Conservation (phyloP, 139 green algal genomes). For the Chlamydomonas sphaeroides region DNA sequence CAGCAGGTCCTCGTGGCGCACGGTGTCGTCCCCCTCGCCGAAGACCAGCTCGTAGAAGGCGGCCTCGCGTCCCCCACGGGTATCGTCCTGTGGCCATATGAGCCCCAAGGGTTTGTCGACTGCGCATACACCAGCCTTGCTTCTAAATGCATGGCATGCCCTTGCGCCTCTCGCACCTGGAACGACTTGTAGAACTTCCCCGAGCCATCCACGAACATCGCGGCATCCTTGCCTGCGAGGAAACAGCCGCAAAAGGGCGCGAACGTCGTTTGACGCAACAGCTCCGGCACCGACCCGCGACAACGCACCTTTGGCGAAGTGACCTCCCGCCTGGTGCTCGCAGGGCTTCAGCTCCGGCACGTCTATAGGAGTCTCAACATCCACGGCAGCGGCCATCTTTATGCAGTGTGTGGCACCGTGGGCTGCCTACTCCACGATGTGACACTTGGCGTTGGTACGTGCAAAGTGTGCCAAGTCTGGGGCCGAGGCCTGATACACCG, state of each 20-base stretch:
- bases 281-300: too few species aligned
- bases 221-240: conserved; percentile 23
- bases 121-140: too few species aligned
- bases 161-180: too few species aligned
- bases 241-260: background rate
- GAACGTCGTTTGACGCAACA: too few species aligned
- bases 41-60: conserved; percentile 30
- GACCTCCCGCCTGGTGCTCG: conserved; percentile 30
- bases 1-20: conserved; percentile 54
- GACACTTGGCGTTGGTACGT: too few species aligned
- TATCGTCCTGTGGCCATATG: conserved; percentile 7
- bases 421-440: too few species aligned
- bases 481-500: too few species aligned
- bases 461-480: too few species aligned
- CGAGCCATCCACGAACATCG: conserved; percentile 22
- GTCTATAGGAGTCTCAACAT: background rate
- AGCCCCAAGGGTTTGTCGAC: too few species aligned
- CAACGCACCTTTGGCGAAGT: conserved; percentile 28
- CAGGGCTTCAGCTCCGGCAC: conserved; percentile 6
- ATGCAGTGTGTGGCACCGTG: too few species aligned
- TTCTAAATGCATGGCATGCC: too few species aligned
- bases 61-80: conserved; percentile 22
- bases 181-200: conserved; percentile 39
- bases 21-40: background rate
- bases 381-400: background rate